Evolutionary conservation across 2,329 filamentous ascomycete species (phyloP).

Genomic region (Madurella mycetomatis): DNA sequence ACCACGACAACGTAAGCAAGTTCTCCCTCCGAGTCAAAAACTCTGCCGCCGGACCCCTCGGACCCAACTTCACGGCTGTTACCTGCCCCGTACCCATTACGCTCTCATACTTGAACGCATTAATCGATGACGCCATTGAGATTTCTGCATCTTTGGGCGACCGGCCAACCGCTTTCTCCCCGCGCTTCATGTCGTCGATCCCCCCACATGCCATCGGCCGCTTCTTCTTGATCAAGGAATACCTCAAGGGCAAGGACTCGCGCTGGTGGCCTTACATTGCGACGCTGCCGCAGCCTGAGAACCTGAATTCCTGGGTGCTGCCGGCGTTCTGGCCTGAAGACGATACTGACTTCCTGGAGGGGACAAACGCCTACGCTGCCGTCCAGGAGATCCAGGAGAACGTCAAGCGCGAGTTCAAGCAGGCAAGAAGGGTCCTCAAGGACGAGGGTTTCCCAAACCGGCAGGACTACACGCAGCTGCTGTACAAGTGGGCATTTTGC

Average conservation of each 20-base stretch:
- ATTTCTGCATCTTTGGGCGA: conserved; percentile 18
- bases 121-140: conserved; percentile 33
- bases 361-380: conserved; percentile 49
- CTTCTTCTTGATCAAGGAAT: conserved; percentile 67
- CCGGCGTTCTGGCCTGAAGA: conserved; percentile 61
- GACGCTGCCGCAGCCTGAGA: conserved; percentile 58
- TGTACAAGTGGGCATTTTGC: conserved; percentile 62
- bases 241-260: conserved; percentile 52
- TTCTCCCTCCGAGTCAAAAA: conserved; percentile 51
- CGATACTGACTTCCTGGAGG: conserved; percentile 54
- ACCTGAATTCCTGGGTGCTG: conserved; percentile 47
- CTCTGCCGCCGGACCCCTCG: conserved; percentile 19
- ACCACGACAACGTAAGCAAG: conserved; percentile 46
- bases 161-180: conserved; percentile 38
- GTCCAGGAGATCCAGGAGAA: conserved; percentile 44
- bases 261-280: conserved; percentile 67
- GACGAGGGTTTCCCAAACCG: conserved; percentile 27
- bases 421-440: conserved; percentile 38
- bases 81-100: conserved; percentile 49
- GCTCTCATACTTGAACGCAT: conserved; percentile 56
- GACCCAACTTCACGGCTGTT: conserved; percentile 43
- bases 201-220: conserved; percentile 59
- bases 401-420: conserved; percentile 43
- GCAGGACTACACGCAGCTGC: conserved; percentile 39
- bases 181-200: conserved; percentile 44